Evolutionary conservation across 2,329 filamentous ascomycete species (phyloP).

Genomic region (Parasarocladium wereldwijsianum): DNA sequence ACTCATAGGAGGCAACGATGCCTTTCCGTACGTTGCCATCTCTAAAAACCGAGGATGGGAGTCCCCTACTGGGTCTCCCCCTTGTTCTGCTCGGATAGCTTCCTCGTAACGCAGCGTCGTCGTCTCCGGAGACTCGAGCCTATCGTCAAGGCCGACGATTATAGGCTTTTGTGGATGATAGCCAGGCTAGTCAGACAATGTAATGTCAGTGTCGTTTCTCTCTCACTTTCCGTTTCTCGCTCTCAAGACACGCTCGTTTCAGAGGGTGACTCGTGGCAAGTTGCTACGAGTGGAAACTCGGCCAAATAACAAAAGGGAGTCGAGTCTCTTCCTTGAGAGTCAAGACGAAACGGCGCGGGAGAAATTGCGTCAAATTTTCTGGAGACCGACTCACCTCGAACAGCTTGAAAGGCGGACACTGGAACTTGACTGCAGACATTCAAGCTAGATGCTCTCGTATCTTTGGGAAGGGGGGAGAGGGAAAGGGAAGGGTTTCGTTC

Average conservation of each 20-base stretch:
- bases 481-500: constrained; percentile 20
- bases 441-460: constrained; percentile 22
- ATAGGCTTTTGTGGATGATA: constrained; percentile 40
- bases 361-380: no score
- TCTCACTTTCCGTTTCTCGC: no score
- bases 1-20: constrained; percentile 61
- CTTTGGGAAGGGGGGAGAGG: constrained; percentile 16
- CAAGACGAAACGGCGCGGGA: constrained; percentile 8
- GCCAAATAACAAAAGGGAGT: no score
- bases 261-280: no score
- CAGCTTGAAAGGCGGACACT: constrained; percentile 40
- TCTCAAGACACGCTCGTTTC: no score
- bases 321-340: constrained; percentile 12
- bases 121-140: constrained; percentile 42
- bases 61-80: constrained; percentile 39
- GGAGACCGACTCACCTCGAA: constrained; percentile 38
- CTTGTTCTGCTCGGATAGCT: constrained; percentile 35
- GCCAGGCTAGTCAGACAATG: constrained; percentile 26
- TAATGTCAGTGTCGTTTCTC: constrained; percentile 2
- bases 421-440: constrained; percentile 44
- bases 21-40: constrained; percentile 54
- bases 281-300: no score
- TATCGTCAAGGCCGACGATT: constrained; percentile 38
- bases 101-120: constrained; percentile 42
- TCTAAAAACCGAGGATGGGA: constrained; percentile 29